Base-by-base conservation (phyloP, 2,329 filamentous ascomycete species). In the Pseudogymnoascus pannorum region DNA sequence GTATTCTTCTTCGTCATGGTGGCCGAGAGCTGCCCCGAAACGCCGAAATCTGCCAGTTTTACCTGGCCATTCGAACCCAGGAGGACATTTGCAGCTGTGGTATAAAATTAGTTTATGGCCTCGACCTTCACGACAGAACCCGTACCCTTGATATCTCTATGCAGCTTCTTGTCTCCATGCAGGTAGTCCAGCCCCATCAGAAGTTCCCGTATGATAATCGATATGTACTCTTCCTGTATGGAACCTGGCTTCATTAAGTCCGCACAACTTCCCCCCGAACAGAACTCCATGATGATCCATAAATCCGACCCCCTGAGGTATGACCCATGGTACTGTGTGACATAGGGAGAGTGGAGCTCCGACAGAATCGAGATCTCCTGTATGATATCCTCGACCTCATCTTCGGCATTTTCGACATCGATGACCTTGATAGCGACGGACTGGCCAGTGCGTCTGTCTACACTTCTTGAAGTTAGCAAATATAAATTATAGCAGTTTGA, bases 1-100 rank as follows among this genome's bases (percentile, higher is more conserved):
- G 93, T 97, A 73, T 97, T 97, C 78, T 97, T 97, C 81, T 97
- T 97, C 65, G 93, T 97, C 92, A 97, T 97, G 58, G 93, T 99
- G 5, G 93, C 93, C 8, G 93, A 95, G 20, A 97, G 82, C 76
- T 97, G 94, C 26, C 93, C 93, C 1, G 93, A 97, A 5, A 99
- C 94, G 62, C 93, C 93, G 76, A 99, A 99, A 73, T 99, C 93
- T 12, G 93, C 93, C 61, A 97, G 80, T 75, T 99, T 99, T 68
- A 99, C 93, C 76, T 97, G 94, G 2, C 94, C 94, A 72, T 89
- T 96, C 58, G 91, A 86, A 64, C 89, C 87, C 5, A 99, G 82
- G 33, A 99, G 80, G 29, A 99, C 87, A 70, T 99, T 99, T 66
- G 94, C 94, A 71, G 94, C 93, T 93, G 68, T 57, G 11, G 20